Conservation (phyloP, 257 asterid species). For the Pogostemon cablin region DNA sequence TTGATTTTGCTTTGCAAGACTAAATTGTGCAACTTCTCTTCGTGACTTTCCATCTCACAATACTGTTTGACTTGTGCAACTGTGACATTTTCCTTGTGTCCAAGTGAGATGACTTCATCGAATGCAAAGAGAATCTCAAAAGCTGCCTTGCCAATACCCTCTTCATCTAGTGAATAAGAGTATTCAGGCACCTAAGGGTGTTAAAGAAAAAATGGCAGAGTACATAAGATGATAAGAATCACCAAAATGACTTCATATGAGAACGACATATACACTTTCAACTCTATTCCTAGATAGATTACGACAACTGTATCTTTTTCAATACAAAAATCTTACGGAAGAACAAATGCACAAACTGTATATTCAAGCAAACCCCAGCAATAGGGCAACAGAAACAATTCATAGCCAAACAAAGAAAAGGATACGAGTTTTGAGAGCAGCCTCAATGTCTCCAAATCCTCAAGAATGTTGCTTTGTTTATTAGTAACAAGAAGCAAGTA, state of each 20-base stretch:
- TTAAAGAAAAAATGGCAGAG: slow-evolving; percentile 47
- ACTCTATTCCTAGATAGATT: neutral
- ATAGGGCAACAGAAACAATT: neutral
- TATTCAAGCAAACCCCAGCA: slow-evolving; percentile 1
- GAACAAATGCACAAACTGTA: slow-evolving; percentile 28
- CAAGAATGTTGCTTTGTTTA: slow-evolving; percentile 96
- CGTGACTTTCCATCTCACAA: slow-evolving; percentile 97
- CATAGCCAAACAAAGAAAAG: slow-evolving; percentile 36
- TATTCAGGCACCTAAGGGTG: slow-evolving; percentile 84
- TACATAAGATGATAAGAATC: neutral
- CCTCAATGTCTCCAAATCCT: slow-evolving; percentile 88
- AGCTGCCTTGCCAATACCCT: slow-evolving; percentile 80
- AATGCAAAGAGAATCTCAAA: slow-evolving; percentile 91
- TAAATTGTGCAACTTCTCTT: slow-evolving; percentile 86
- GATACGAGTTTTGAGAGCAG: slow-evolving; percentile 93
- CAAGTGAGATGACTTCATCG: slow-evolving; percentile 90
- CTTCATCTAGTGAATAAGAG: slow-evolving; percentile 90
- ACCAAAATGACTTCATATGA: neutral
- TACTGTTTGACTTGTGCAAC: slow-evolving; percentile 96
- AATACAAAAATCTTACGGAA: slow-evolving; percentile 23
- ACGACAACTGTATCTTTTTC: neutral
- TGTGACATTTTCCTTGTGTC: slow-evolving; percentile 91
- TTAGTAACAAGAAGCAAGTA: slow-evolving; percentile 91
- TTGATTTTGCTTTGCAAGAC: slow-evolving; percentile 83
- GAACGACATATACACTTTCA: neutral